Conservation (phyloP, 2,329 filamentous ascomycete genomes). For the Penicillium decumbens region DNA sequence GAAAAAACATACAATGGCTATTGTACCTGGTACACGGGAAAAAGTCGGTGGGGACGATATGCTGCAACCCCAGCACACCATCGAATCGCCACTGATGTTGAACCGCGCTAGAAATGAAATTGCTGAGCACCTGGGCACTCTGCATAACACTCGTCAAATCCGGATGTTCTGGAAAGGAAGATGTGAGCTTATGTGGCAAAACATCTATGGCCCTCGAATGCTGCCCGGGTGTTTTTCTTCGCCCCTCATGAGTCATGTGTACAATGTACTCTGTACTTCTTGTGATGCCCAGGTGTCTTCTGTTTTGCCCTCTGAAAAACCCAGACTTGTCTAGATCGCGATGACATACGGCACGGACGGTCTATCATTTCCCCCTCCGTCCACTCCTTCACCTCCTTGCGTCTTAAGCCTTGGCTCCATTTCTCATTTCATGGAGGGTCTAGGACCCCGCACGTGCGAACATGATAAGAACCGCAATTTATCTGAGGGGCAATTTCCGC, state of each 20-base stretch:
- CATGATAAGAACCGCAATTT: conserved; percentile 6
- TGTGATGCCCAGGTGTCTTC: background rate
- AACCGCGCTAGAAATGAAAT: background rate
- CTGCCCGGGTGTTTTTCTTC: background rate
- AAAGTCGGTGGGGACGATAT: conserved; percentile 22
- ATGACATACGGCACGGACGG: conserved; percentile 24
- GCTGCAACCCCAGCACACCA: conserved; percentile 4
- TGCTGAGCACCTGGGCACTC: background rate
- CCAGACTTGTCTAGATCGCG: conserved; percentile 6
- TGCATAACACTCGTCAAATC: background rate
- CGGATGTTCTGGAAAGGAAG: background rate
- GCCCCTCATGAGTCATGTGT: background rate
- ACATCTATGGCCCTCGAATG: conserved; percentile 9
- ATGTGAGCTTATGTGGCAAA: conserved; percentile 16
- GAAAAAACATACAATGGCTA: conserved; percentile 11
- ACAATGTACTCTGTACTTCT: background rate
- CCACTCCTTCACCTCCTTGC: conserved; percentile 18
- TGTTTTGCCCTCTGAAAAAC: background rate
- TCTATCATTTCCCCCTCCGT: conserved; percentile 12
- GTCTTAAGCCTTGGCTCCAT: conserved; percentile 5
- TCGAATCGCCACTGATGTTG: conserved; percentile 10
- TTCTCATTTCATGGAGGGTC: background rate
- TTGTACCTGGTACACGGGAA: conserved; percentile 19
- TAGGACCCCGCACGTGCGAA: conserved; percentile 12
- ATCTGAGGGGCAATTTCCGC: background rate